Evolutionary conservation across 2,329 filamentous ascomycete species (phyloP).

Genomic region (Hirsutella minnesotensis): DNA sequence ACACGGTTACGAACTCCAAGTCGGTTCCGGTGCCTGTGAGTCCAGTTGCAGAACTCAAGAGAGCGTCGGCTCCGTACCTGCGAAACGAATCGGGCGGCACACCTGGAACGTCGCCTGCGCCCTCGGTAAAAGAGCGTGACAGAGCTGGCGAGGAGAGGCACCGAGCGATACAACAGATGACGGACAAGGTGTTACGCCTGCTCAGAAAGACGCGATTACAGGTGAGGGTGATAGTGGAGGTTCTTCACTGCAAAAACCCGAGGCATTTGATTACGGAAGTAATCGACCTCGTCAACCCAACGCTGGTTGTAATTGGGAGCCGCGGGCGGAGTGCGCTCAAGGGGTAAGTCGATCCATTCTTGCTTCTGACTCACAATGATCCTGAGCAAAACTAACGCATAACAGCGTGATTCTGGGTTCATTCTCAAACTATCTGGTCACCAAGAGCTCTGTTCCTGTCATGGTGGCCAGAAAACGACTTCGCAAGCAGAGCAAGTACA

Average conservation of each 20-base stretch:
- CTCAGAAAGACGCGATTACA: conserved; percentile 86
- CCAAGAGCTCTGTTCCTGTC: conserved; percentile 90
- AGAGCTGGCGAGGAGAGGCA: conserved; percentile 68
- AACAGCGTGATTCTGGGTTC: conserved; percentile 81
- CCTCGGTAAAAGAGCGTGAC: conserved; percentile 34
- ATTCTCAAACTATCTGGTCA: conserved; percentile 95
- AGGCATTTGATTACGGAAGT: conserved; percentile 95
- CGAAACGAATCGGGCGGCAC: conserved; percentile 19
- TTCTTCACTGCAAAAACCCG: conserved; percentile 95
- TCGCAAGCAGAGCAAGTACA: conserved; percentile 75
- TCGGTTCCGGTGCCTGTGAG: conserved; percentile 16
- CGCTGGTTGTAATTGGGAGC: conserved; percentile 84
- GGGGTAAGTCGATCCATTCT: conserved; percentile 52
- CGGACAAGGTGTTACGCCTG: conserved; percentile 71
- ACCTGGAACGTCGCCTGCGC: conserved; percentile 34
- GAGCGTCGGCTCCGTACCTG: conserved; percentile 14
- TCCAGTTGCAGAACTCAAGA: conserved; percentile 21
- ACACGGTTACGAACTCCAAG: conserved; percentile 42
- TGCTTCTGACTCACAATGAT: no score
- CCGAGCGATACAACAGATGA: conserved; percentile 72
- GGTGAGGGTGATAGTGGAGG: conserved; percentile 86
- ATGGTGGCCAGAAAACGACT: conserved; percentile 94
- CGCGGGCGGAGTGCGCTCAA: conserved; percentile 85
- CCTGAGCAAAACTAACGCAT: conserved; percentile 17
- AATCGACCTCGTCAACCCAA: conserved; percentile 86